A percentile compares a stretch with the other conserved stretches of the same genome.
Conservation (phyloP, 345 rosid genomes). For the Turritis glabra region DNA sequence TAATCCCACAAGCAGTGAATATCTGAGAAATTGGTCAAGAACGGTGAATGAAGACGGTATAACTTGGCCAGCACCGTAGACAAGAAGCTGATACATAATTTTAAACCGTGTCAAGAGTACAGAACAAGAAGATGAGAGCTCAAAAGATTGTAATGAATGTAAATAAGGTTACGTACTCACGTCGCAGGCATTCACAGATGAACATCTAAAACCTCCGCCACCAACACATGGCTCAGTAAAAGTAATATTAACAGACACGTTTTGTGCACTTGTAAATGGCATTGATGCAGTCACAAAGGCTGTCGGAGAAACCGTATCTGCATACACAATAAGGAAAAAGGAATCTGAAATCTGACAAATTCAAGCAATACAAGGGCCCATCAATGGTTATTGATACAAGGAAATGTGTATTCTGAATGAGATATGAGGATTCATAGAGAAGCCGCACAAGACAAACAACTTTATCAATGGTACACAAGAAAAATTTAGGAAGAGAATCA, state of each 20-base stretch:
- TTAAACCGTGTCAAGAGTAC: background rate
- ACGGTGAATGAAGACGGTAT: slow-evolving; percentile 68
- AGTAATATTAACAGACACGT: slow-evolving; percentile 70
- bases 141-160: slow-evolving; percentile 7
- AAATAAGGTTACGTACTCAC: slow-evolving; percentile 70
- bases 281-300: slow-evolving; percentile 61
- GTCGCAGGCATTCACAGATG: slow-evolving; percentile 75
- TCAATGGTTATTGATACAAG: background rate
- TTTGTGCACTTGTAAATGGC: slow-evolving; percentile 73
- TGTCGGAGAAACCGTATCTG: slow-evolving; percentile 86
- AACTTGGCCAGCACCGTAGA: slow-evolving; percentile 86
- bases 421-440: background rate
- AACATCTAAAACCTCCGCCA: slow-evolving; percentile 77
- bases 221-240: slow-evolving; percentile 74
- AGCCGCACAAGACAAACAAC: background rate
- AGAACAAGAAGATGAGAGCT: slow-evolving; percentile 3
- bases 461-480: slow-evolving; percentile 3
- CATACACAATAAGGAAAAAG: slow-evolving; percentile 31
- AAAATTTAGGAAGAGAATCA: background rate
- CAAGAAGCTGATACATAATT: slow-evolving; percentile 66
- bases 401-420: too few relatives aligned
- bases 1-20: slow-evolving; percentile 68
- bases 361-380: background rate
- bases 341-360: background rate
- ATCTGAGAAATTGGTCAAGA: slow-evolving; percentile 58